Base-by-base conservation (phyloP, 2,329 filamentous ascomycete species). In the Colletotrichum sp. region DNA sequence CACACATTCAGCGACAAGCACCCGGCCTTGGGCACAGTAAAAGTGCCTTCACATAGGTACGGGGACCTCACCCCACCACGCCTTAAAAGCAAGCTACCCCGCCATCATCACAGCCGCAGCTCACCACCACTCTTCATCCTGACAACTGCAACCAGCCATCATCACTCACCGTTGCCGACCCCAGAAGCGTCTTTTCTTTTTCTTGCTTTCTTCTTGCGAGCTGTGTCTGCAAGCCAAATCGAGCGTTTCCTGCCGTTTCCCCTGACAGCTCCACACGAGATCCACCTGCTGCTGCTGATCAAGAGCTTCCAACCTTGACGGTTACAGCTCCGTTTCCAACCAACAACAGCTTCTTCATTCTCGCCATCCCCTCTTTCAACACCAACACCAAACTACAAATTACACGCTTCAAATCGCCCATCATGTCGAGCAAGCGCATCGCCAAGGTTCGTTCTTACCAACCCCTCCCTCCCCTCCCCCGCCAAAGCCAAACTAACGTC, bases 401-500 rank as follows among this genome's bases (percentile, higher is more conserved):
- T 21, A n/a, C 56, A 32, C 58, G 14, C 28, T 34, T n/a, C 14
- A 36, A 62, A 38, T 48, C 58, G 59, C 32, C 70, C 78, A 81
- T 55, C 78, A 87, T 87, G 86, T 84, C 86, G 9, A 83, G 81
- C 78, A 88, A 87, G 78, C 86, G 86, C 79, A 87, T 88, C 81
- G 79, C 82, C 77, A 88, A 88, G 83, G 86, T 85, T 79, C 56
- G 58, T 69, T 34, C n/a, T 32, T 16, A 43, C 34, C 34, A 36
- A 36, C 28, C 30, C 70, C 16, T 18, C 16, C 26, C 66, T 64
- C 67, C 48, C 21, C 58, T 55, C 52, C 68, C 36, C 16, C 24
- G 26, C 34, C 28, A 26, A 55, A 36, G n/a, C 58, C 28, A 24
- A 62, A 34, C 82, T 32, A 13, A 81, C 72, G 80, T 75, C 26